phyloP scores from a whole-genome alignment of 2,329 filamentous ascomycete genomes.

The Trichoderma endophyticum region DNA sequence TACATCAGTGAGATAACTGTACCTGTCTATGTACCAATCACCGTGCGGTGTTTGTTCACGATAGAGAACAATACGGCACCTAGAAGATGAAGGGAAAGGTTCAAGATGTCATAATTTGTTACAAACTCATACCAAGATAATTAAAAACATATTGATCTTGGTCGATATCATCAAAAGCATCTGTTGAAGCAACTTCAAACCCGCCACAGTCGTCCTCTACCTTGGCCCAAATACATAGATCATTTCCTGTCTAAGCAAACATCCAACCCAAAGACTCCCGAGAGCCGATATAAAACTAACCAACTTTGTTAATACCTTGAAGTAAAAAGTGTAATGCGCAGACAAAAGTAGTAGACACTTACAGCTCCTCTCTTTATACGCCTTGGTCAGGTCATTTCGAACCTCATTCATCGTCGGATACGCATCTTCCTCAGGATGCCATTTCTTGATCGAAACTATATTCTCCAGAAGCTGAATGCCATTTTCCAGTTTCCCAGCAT shows the following conservation, averaged over 20 bases:
- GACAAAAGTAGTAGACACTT: background rate
- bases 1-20: background rate
- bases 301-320: background rate
- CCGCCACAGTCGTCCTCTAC: background rate
- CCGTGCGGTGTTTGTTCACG: background rate
- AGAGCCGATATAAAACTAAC: background rate
- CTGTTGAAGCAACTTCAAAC: background rate
- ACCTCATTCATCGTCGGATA: constrained; percentile 3
- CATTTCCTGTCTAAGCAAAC: background rate
- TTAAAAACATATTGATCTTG: too few species aligned
- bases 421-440: background rate
- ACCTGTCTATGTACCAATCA: background rate
- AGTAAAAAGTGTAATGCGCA: too few species aligned
- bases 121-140: background rate
- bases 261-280: background rate
- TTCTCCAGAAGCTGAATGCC: constrained; percentile 13
- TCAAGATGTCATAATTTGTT: background rate
- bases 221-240: background rate
- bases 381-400: background rate
- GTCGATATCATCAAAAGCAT: background rate
- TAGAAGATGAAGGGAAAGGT: background rate
- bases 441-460: background rate
- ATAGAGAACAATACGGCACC: background rate
- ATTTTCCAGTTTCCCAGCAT: background rate
- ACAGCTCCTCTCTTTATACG: constrained; percentile 4